phyloP scores from a whole-genome alignment of 768 basidiomycete species.

The Hypsizygus marmoreus region DNA sequence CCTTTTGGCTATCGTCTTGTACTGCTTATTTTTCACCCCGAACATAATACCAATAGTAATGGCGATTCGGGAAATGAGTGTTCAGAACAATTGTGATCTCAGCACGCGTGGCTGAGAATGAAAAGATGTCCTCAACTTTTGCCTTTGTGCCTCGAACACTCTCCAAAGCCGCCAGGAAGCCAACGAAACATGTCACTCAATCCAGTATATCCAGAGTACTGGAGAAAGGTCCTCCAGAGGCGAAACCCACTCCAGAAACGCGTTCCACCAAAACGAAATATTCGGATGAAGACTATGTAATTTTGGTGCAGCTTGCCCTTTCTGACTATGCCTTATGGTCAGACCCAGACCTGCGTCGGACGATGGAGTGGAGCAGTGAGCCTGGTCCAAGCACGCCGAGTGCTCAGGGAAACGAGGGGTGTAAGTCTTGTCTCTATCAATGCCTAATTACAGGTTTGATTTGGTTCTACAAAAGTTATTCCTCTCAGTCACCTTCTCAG shows the following conservation, averaged over 20 bases:
- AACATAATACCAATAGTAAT: too few relatives aligned
- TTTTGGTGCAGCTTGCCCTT: constrained; percentile 59
- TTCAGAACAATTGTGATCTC: too few relatives aligned
- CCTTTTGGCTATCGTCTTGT: too few relatives aligned
- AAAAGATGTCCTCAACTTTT: constrained; percentile 36
- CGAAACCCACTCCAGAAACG: not conserved
- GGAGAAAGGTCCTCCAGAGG: not conserved
- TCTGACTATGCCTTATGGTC: constrained; percentile 73
- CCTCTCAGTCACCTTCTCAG: constrained; percentile 56
- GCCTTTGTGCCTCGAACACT: constrained; percentile 52
- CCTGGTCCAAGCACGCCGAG: constrained; percentile 1
- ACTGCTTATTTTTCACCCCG: too few relatives aligned
- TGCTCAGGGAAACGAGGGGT: constrained; percentile 28
- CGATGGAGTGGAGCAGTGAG: constrained; percentile 40
- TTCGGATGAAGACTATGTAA: constrained; percentile 44
- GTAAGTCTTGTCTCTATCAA: constrained; percentile 37
- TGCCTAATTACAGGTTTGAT: constrained; percentile 17
- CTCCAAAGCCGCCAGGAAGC: constrained; percentile 32
- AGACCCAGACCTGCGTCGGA: constrained; percentile 54
- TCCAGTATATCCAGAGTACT: not conserved
- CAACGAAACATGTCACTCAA: not conserved
- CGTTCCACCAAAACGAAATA: constrained; percentile 7
- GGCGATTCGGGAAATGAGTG: too few relatives aligned
- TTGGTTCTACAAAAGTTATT: constrained; percentile 47
- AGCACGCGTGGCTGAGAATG: too few relatives aligned